Base-by-base conservation (phyloP, 2,329 filamentous ascomycete genomes). In the Phialemoniopsis sp. region DNA sequence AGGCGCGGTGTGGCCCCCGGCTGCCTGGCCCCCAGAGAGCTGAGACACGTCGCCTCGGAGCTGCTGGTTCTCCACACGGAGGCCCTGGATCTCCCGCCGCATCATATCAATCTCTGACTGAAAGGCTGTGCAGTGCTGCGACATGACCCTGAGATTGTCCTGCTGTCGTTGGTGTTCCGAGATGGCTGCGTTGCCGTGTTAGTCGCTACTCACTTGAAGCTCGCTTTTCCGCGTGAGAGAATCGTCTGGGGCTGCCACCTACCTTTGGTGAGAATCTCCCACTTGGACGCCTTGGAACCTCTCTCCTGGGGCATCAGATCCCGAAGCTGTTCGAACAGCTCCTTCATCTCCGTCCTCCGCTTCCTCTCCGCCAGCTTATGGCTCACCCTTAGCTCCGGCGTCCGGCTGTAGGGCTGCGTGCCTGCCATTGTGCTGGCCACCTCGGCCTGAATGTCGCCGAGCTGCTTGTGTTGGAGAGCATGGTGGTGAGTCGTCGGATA, bases 191-290 rank as follows among this genome's bases (percentile, higher is more conserved):
- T 26, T 26, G 10, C 21, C 6, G 21, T 26, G 21, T 26, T 10
- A 26, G 21, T 26, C 26, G 26, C 10, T n/a, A n/a, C 10, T 26
- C 21, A 10, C 21, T 26, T 10, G 6, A 26, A 26, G 21, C 21
- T 26, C 6, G 6, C 6, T 26, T 6, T 26, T 26, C 21, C n/a
- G n/a, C n/a, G n/a, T n/a, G n/a, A n/a, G n/a, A n/a, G n/a, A n/a
- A n/a, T n/a, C n/a, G n/a, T n/a, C n/a, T n/a, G n/a, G n/a, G n/a
- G n/a, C n/a, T n/a, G n/a, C n/a, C 10, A 57, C 73, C 46, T 66
- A 90, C 87, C 85, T 70, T 91, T 91, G 3, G 85, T 89, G 13
- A 94, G 58, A 36, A 91, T 89, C 52, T 94, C 87, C 87, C 87
- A 94, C 52, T 94, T 94, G 49, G 86, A 90, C 1, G 87, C 87